Evolutionary conservation across 768 basidiomycete genomes (phyloP).

Genomic region (Solioccasus polychromus): DNA sequence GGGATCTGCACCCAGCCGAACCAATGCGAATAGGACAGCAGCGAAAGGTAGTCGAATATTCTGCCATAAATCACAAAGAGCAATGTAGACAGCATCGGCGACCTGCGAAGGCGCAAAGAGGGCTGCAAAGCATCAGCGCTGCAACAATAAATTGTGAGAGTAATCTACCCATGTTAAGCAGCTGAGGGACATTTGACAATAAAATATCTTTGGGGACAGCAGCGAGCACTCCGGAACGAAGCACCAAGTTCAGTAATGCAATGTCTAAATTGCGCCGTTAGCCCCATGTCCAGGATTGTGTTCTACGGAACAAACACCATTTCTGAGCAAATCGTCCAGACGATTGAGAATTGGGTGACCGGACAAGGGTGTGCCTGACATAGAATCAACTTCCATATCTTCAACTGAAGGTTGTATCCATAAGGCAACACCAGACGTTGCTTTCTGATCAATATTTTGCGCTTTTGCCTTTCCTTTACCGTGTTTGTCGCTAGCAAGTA

Average conservation of each 20-base stretch:
- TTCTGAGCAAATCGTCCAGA: conserved; percentile 32
- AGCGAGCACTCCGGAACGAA: conserved; percentile 42
- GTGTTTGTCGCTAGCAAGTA: conserved; percentile 42
- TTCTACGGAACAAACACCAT: conserved; percentile 16
- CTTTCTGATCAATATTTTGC: conserved; percentile 19
- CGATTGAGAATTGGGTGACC: conserved; percentile 26
- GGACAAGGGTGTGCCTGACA: conserved; percentile 6
- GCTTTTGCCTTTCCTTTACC: conserved; percentile 29
- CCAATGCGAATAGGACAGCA: conserved; percentile 36
- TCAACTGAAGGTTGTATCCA: conserved; percentile 29
- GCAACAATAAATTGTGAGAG: background rate
- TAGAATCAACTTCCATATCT: conserved; percentile 21
- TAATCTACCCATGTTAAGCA: conserved; percentile 42
- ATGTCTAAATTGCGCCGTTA: conserved; percentile 34
- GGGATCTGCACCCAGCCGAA: conserved; percentile 44
- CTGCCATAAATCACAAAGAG: conserved; percentile 36
- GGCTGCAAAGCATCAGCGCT: conserved; percentile 14
- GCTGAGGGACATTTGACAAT: conserved; percentile 34
- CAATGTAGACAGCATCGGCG: conserved; percentile 29
- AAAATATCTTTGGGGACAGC: conserved; percentile 30
- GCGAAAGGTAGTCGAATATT: conserved; percentile 32
- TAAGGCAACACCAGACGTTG: conserved; percentile 25
- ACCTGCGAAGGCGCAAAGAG: conserved; percentile 26
- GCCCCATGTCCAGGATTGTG: background rate
- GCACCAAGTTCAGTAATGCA: conserved; percentile 34